These are phyloP conservation scores for Triadica sebifera DNA, from an alignment of 345 rosid species.

Conservation along the genomic window DNA sequence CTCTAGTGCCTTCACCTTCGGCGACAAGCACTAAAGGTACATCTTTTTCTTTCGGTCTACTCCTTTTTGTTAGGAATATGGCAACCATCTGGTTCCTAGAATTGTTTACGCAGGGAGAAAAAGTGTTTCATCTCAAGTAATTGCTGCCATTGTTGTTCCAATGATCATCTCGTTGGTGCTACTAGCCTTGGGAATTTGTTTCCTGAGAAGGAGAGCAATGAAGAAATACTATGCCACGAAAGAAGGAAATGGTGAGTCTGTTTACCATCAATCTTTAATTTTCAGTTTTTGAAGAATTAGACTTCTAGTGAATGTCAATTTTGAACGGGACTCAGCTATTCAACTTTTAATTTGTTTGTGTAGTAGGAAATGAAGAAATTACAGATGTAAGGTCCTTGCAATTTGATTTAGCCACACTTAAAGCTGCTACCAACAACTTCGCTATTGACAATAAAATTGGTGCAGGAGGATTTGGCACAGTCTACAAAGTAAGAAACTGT, in stretches of 20 bases:
- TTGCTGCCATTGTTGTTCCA: not conserved
- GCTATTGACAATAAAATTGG: not conserved
- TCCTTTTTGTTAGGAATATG: no score
- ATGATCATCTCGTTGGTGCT: not conserved
- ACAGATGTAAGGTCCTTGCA: not conserved
- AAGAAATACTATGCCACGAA: not conserved
- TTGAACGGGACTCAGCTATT: not conserved
- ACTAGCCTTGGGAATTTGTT: not conserved
- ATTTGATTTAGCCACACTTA: not conserved
- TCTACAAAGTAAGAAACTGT: slow-evolving; percentile 42
- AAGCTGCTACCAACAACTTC: not conserved
- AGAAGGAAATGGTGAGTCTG: not conserved
- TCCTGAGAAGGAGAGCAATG: not conserved
- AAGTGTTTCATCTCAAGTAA: not conserved
- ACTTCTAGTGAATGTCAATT: no score
- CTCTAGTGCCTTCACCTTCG: not conserved
- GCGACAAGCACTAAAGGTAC: not conserved
- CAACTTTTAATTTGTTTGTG: not conserved
- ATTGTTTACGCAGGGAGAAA: not conserved
- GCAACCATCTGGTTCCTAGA: no score
- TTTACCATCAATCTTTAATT: not conserved
- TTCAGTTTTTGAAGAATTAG: not conserved
- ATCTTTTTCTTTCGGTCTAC: not conserved
- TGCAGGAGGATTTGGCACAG: slow-evolving; percentile 45
- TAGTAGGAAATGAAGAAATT: not conserved